Evolutionary conservation across 352 stramenopile genomes (phyloP).

Genomic region (Hyaloperonospora brassicae): DNA sequence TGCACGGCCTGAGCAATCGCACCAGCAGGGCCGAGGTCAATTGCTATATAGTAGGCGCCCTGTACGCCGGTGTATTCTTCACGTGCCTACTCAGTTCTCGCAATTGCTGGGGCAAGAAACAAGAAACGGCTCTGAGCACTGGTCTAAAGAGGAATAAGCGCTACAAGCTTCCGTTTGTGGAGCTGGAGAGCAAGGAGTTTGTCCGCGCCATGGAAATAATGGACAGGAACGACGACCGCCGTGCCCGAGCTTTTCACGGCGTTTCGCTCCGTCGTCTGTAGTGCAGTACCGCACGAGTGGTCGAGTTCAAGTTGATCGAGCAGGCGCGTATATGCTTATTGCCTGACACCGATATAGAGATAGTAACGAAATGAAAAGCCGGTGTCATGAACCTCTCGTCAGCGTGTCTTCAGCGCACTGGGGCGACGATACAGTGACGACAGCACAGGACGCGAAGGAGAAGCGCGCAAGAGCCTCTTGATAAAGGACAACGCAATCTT

Average conservation of each 20-base stretch:
- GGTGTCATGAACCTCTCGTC: conserved; percentile 12
- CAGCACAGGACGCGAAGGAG: conserved; percentile 1
- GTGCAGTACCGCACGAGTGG: conserved; percentile 7
- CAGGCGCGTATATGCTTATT: background rate
- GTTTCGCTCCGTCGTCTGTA: background rate
- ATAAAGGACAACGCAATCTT: conserved; percentile 8
- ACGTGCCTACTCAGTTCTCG: conserved; percentile 19
- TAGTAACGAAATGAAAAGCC: conserved; percentile 14
- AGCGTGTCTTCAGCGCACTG: conserved; percentile 12
- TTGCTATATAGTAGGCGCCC: conserved; percentile 47
- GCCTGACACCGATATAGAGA: conserved; percentile 16
- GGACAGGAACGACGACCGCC: conserved; percentile 11
- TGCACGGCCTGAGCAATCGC: conserved; percentile 44
- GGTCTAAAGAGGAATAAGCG: conserved; percentile 13
- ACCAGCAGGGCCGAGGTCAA: conserved; percentile 40
- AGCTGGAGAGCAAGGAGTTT: conserved; percentile 34
- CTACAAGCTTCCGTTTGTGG: conserved; percentile 26
- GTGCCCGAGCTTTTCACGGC: conserved; percentile 15
- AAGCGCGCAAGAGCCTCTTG: conserved; percentile 6
- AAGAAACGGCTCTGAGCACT: conserved; percentile 5
- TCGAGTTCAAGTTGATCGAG: conserved; percentile 2
- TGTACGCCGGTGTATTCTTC: conserved; percentile 44
- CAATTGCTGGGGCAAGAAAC: conserved; percentile 5
- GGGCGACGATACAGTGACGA: conserved; percentile 21
- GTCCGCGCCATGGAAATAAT: conserved; percentile 21